Evolutionary conservation across 169 alveolate species (phyloP), one percentile per base, ranked within the genome.

Genomic region (Plasmodium berghei): DNA sequence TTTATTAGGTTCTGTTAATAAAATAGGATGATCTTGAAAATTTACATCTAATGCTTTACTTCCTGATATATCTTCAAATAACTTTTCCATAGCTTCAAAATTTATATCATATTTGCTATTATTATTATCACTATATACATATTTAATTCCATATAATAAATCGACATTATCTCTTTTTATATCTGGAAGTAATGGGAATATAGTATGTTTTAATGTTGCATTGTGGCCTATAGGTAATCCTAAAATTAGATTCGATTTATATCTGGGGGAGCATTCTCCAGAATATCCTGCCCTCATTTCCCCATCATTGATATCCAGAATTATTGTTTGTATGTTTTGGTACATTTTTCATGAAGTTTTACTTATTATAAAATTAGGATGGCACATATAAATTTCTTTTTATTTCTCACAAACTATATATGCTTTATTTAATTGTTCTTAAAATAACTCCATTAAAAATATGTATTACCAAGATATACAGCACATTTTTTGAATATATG

Each of bases 121-220:
- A 40, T 90, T 89, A 83, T 85, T 91, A 45, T 86, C 92, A 55
- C 88, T 83, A 28, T 93, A 61, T n/a, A 72, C 70, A 52, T 93
- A 93, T 20, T 91, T 88, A 45, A 93, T 69, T 20, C 94, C 95
- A 45, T 92, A 87, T 46, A 93, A 58, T 3, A 93, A 92, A 16
- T 88, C 67, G 42, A 90, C 91, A 61, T 93, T 93, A 89, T 93
- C 95, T 56, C 93, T 93, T 66, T 93, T 93, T 42, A 88, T 91
- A 55, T 91, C 74, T 52, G 96, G 96, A 61, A 89, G 71, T 49
- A 93, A 89, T 20, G 96, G 96, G 74, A 91, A 93, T 40, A 93
- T 85, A 8, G 96, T 89, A 72, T 93, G 92, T 18, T 93, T 94
- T 64, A 93, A 87, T 26, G 91, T 85, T 22, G 90, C 96, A 55